Base-by-base conservation (phyloP, 331 rosid genomes). In the Pyracantha coccinea region DNA sequence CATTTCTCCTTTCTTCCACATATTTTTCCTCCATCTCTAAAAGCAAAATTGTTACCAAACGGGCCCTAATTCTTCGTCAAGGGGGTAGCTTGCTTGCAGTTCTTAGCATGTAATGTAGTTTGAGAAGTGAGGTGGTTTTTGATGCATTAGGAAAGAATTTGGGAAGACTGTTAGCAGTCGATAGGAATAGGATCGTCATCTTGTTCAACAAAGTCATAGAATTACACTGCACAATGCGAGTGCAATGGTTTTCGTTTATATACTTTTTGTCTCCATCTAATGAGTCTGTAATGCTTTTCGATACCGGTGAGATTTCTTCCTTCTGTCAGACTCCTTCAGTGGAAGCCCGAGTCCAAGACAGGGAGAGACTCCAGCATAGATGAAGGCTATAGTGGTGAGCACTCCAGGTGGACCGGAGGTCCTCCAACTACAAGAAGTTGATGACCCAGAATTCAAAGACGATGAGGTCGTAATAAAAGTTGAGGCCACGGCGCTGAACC, bases 311-410 rank as follows among this genome's bases (percentile, higher is more conserved):
- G 16, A 41, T 41, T 41, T 38, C 47, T 41, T 41, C 14, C 50
- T 41, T 41, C 50, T 12, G 50, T 41, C 50, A 54, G 59, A 9
- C 7, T 2, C 1, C 59, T 58, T 4, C 63, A 58, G 29, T 23
- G 29, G 66, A 24, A 28, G 50, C 6, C 21, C 29, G 33, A 55
- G 44, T 28, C 28, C 66, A 61, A 55, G 44, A 1, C 1, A 23
- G 29, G 14, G 7, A 58, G 63, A 58, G 6, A 4, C 1, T 21
- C 16, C 7, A 23, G 8, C 28, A 21, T 11, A 29, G 4, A 94
- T 94, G 98, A 94, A 91, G 80, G 98, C 96, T 0, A 61, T 94
- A n/a, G 97, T 91, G 77, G 82, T 94, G 62, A 87, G 83, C n/a
- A 62, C 61, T 28, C 86, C 90, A 0, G 97, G 97, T 14, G 95